Conservation (phyloP, 345 rosid genomes). For the Eucalyptus regnans region DNA sequence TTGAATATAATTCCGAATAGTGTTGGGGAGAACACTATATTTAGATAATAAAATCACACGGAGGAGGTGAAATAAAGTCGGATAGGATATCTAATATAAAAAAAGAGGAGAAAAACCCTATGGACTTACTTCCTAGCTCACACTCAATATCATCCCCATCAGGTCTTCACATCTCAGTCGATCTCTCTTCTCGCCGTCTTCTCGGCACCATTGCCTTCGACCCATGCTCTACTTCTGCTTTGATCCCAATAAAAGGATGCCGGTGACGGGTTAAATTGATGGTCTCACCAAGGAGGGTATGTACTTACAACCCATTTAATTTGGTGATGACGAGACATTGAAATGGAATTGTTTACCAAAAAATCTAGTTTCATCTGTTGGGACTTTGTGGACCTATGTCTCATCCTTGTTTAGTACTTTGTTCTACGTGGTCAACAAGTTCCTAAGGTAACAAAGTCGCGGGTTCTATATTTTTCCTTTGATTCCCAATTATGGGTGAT, state of each 20-base stretch:
- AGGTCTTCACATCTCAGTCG: too few species aligned
- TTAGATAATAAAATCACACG: accelerated
- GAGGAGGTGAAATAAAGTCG: accelerated
- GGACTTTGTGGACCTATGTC: slow-evolving; percentile 25
- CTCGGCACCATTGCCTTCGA: background rate
- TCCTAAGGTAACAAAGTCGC: background rate
- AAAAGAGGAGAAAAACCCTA: too few species aligned
- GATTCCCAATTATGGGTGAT: background rate
- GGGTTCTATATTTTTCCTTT: slow-evolving; percentile 10
- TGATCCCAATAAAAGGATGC: slow-evolving; percentile 8
- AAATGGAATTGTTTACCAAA: background rate
- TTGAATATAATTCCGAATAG: too few species aligned
- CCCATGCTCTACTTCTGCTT: slow-evolving; percentile 20
- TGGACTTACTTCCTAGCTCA: too few species aligned
- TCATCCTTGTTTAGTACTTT: slow-evolving; percentile 18
- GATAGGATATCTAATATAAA: accelerated
- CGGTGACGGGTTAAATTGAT: slow-evolving; percentile 16
- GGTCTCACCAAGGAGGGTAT: slow-evolving; percentile 2
- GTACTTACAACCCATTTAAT: background rate
- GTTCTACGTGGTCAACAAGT: slow-evolving; percentile 1
- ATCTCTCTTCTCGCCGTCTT: too few species aligned
- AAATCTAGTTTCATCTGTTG: slow-evolving; percentile 9
- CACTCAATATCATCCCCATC: too few species aligned
- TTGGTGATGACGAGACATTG: slow-evolving; percentile 15
- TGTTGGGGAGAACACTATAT: too few species aligned